Evolutionary conservation across 129 eudicot genomes (phyloP), one percentile per base, ranked within the genome.

Genomic region (Artemisia annua): DNA sequence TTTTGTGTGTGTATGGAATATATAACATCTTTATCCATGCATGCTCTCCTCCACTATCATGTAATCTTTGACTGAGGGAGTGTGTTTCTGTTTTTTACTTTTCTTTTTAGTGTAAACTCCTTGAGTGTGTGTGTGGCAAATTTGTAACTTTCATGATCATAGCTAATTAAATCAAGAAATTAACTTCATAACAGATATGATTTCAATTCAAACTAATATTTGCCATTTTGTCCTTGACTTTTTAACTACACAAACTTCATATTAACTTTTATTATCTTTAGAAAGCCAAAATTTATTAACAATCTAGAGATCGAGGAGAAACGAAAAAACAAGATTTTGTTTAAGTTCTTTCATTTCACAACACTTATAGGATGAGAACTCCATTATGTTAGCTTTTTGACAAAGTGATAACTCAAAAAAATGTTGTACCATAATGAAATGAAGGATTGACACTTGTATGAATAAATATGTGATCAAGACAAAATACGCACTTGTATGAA

Each of bases 1-100:
- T 51, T 51, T 32, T 49, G 63, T 22, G 75, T 77, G 81, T 62
- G 76, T 69, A n/a, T 71, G 76, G 71, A 61, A 78, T 62, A 62
- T n/a, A n/a, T 61, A 49, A 24, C 66, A 70, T 62, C 70, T 55
- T 71, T 78, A 71, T 51, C 39, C 82, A 71, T 78, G 82, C 82
- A 78, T 71, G 82, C 77, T 71, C 67, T 61, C 57, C 16, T 39
- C 61, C 77, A 71, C 77, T 63, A 48, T 71, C 67, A 43, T 54
- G 77, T 66, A 71, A 71, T 71, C 63, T 68, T 68, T 60, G 67
- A 64, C 53, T 52, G 50, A 18, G 56, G 7, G 73, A 52, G 51
- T 18, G 49, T 39, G 56, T 61, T 35, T 52, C 30, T 44, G 10
- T 71, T 48, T 22, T 32, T 32, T 32, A 5, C 63, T 72, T 63